These are phyloP conservation scores for Penicillium sp. DNA, from an alignment of 2,329 filamentous ascomycete species.

Conservation along the genomic window DNA sequence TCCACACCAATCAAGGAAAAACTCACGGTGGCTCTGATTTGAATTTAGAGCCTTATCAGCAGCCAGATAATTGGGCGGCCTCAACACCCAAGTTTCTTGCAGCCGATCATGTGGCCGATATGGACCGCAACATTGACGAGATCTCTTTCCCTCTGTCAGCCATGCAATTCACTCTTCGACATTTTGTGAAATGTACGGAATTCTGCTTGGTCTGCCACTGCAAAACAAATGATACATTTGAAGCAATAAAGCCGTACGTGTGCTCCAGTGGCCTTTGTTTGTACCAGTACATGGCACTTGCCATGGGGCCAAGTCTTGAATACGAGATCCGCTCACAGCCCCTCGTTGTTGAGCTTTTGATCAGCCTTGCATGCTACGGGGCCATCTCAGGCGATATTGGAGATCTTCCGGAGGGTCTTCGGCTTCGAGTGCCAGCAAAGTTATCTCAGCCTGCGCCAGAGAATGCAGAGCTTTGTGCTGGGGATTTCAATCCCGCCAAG, in stretches of 20 bases:
- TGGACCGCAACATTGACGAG: conserved; percentile 19
- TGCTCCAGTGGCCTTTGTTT: conserved; percentile 75
- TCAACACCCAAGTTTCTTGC: conserved; percentile 46
- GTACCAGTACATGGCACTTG: conserved; percentile 85
- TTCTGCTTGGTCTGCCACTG: conserved; percentile 86
- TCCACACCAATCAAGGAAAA: conserved; percentile 50
- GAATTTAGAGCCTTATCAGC: conserved; percentile 17
- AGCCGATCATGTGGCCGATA: conserved; percentile 52
- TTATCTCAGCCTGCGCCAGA: background rate
- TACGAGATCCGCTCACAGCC: conserved; percentile 79
- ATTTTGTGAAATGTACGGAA: conserved; percentile 77
- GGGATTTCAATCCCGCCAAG: conserved; percentile 14
- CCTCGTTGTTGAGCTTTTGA: conserved; percentile 78
- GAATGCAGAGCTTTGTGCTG: background rate
- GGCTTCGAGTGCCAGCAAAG: conserved; percentile 51
- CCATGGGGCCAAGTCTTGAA: conserved; percentile 81
- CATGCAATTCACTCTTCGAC: conserved; percentile 76
- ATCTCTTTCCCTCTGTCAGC: conserved; percentile 59
- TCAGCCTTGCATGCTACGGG: conserved; percentile 76
- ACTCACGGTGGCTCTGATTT: conserved; percentile 11
- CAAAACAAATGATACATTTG: conserved; percentile 63
- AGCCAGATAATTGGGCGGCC: conserved; percentile 25
- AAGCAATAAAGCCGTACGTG: conserved; percentile 62
- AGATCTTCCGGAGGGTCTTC: conserved; percentile 60
- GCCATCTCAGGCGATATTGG: conserved; percentile 45